Percentiles rank a stretch among this genome's conserved stretches.
Evolutionary conservation across 768 basidiomycete genomes (phyloP).

Genomic region (Psilocybe sp.): DNA sequence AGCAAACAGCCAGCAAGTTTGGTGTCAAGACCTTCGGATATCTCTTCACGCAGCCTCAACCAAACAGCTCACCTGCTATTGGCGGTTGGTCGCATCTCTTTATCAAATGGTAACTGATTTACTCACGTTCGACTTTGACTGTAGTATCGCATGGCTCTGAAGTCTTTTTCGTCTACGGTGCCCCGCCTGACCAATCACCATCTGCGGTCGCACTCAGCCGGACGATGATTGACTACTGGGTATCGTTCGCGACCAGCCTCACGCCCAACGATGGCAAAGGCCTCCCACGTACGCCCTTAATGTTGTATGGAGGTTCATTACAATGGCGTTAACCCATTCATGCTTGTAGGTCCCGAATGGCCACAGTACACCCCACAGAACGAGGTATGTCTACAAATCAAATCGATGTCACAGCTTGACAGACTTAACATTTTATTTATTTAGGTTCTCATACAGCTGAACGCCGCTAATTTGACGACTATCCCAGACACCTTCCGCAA

Average conservation of each 20-base stretch:
- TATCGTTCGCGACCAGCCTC: constrained; percentile 32
- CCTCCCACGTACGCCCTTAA: constrained; percentile 14
- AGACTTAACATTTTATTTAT: not conserved
- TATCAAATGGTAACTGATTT: not conserved
- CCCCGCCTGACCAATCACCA: constrained; percentile 19
- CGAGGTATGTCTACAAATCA: constrained; percentile 11
- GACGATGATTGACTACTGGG: constrained; percentile 36
- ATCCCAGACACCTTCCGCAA: constrained; percentile 36
- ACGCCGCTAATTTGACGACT: constrained; percentile 29
- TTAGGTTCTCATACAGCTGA: constrained; percentile 32
- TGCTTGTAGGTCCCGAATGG: constrained; percentile 24
- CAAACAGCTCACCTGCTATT: constrained; percentile 14
- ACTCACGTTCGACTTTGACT: not conserved
- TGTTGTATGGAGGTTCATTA: not conserved
- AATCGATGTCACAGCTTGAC: not conserved
- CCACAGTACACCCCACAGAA: constrained; percentile 26
- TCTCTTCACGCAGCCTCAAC: constrained; percentile 38
- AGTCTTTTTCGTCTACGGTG: constrained; percentile 32
- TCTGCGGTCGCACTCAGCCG: constrained; percentile 22
- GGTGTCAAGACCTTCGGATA: constrained; percentile 41
- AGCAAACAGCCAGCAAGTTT: constrained; percentile 32
- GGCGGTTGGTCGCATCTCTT: constrained; percentile 24
- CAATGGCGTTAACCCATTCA: constrained; percentile 7
- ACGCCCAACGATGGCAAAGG: constrained; percentile 35
- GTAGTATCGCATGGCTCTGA: constrained; percentile 33